phyloP scores from a whole-genome alignment of 495 filamentous ascomycete species.

The Eremomyces bilateralis region DNA sequence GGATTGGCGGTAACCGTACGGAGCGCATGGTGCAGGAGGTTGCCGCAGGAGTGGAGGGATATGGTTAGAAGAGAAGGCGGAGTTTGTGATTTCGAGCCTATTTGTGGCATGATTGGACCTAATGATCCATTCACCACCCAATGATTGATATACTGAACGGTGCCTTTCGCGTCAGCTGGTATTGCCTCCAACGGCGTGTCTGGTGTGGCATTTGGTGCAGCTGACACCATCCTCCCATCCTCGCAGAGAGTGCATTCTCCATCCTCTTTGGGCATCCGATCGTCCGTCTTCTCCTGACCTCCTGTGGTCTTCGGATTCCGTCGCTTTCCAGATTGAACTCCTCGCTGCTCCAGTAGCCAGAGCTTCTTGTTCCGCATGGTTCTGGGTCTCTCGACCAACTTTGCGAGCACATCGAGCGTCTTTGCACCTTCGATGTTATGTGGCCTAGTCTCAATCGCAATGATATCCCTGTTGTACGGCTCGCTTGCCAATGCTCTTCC shows the following conservation, averaged over 20 bases:
- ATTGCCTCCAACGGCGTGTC: background rate
- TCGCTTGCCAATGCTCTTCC: slow-evolving; percentile 65
- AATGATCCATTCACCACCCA: slow-evolving; percentile 27
- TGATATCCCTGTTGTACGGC: slow-evolving; percentile 67
- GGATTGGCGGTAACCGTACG: slow-evolving; percentile 68
- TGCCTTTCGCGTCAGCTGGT: slow-evolving; percentile 21
- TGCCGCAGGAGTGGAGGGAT: slow-evolving; percentile 92
- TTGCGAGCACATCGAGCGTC: slow-evolving; percentile 56
- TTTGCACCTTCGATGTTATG: slow-evolving; percentile 71
- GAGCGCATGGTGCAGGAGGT: slow-evolving; percentile 85
- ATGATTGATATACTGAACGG: slow-evolving; percentile 32
- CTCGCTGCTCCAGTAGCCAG: slow-evolving; percentile 29
- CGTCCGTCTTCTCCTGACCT: slow-evolving; percentile 8
- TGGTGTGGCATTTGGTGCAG: background rate
- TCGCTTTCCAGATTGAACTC: too few species aligned
- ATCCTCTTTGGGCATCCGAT: background rate
- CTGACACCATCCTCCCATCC: too few species aligned
- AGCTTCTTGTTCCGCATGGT: slow-evolving; percentile 57
- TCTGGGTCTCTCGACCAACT: slow-evolving; percentile 42
- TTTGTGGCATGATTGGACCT: slow-evolving; percentile 12
- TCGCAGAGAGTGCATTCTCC: too few species aligned
- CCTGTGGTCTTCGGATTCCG: slow-evolving; percentile 5
- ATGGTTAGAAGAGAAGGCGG: slow-evolving; percentile 46
- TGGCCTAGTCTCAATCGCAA: slow-evolving; percentile 75
- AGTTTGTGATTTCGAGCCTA: slow-evolving; percentile 4